Base-by-base conservation (phyloP, 2,329 filamentous ascomycete genomes). In the Colletotrichum godetiae region DNA sequence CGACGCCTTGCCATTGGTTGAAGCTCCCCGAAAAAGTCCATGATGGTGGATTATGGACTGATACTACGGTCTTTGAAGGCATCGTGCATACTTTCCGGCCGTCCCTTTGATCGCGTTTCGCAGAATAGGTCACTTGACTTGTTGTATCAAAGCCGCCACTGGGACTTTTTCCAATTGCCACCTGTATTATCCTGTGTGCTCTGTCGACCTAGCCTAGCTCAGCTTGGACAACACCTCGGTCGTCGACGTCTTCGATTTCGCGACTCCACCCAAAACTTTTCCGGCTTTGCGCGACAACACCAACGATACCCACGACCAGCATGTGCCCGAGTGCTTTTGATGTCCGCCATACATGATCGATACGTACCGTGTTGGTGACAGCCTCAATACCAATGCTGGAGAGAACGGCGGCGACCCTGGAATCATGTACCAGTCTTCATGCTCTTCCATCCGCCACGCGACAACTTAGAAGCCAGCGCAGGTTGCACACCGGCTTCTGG, bases 381-480 rank as follows among this genome's bases (percentile, higher is more conserved):
- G 37, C 57, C 52, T 68, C 68, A 56, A 42, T 67, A 15, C 84
- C 82, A 80, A 89, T 90, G 88, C 86, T 90, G 78, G 88, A 90
- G 84, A 87, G 88, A 85, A 88, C 88, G 69, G 87, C 88, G 53
- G 85, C 86, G 74, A 85, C 83, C 80, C 81, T 90, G 81, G 89
- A 90, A 85, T 85, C 88, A 80, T 87, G 87, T 83, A 84, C 84
- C 76, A 82, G 90, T 79, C 87, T 87, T 80, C 85, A 88, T 80
- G 84, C 88, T 74, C 82, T 90, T 68, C 84, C 86, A 49, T 77
- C 82, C 57, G 71, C 71, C 37, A 77, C 80, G 58, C 78, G 77
- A 58, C 76, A 82, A 60, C 77, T 85, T 46, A 84, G 83, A 75
- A 84, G 79, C 74, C 81, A 80, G 68, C 84, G 85, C 69, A 83